A percentile compares a stretch with the other conserved stretches of the same genome.
Evolutionary conservation across 805 yeast genomes (phyloP).

Genomic region (Candida pini): DNA sequence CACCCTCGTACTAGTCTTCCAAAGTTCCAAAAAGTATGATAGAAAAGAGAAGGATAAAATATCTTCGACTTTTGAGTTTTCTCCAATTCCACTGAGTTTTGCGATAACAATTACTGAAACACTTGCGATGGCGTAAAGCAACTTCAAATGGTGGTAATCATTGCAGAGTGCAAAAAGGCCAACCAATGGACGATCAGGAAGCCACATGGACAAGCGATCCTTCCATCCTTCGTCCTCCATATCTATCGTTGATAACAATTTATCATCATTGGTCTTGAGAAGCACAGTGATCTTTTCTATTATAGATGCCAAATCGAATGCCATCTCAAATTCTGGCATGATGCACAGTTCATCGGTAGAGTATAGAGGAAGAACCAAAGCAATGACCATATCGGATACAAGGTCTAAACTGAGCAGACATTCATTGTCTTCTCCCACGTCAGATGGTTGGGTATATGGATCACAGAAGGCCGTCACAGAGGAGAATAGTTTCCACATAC

Average conservation of each 20-base stretch:
- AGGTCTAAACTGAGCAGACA: slow-evolving; percentile 49
- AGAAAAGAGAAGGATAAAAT: slow-evolving; percentile 53
- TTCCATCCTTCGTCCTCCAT: slow-evolving; percentile 29
- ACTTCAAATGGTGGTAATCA: slow-evolving; percentile 34
- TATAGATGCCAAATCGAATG: slow-evolving; percentile 29
- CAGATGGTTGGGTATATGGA: slow-evolving; percentile 67
- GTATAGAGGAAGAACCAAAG: slow-evolving; percentile 30
- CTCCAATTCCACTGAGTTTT: slow-evolving; percentile 35
- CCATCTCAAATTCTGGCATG: slow-evolving; percentile 31
- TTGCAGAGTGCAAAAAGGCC: slow-evolving; percentile 15
- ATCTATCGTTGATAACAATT: too few species aligned
- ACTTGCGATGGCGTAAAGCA: slow-evolving; percentile 40
- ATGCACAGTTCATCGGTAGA: slow-evolving; percentile 20
- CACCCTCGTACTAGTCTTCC: slow-evolving; percentile 63
- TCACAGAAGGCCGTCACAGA: slow-evolving; percentile 41
- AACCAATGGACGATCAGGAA: slow-evolving; percentile 24
- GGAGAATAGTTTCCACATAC: slow-evolving; percentile 19
- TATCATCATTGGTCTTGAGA: slow-evolving; percentile 36
- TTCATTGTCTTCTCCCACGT: slow-evolving; percentile 41
- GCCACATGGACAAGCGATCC: slow-evolving; percentile 33
- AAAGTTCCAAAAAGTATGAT: too few species aligned
- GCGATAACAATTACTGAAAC: slow-evolving; percentile 39
- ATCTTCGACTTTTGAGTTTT: slow-evolving; percentile 50
- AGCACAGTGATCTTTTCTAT: slow-evolving; percentile 33
- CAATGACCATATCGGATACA: slow-evolving; percentile 47